A percentile compares a stretch with the other conserved stretches of the same genome.
phyloP scores from a whole-genome alignment of 306 rosid genomes.

The Ochetophila trinervis region DNA sequence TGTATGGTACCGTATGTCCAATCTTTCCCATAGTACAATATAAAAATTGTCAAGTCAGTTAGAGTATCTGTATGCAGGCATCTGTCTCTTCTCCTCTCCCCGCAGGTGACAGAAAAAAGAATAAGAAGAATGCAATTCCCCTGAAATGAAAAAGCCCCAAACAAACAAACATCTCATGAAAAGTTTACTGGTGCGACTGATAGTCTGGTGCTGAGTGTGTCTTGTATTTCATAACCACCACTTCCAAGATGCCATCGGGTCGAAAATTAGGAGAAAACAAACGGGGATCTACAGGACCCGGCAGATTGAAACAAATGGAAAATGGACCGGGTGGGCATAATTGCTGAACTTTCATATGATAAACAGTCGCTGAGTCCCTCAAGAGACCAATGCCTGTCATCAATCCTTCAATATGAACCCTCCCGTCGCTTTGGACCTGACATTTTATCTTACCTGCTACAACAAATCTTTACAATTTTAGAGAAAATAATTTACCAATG shows the following conservation, averaged over 20 bases:
- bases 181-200: constrained; percentile 14
- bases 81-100: not conserved
- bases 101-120: not conserved
- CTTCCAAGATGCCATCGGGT: constrained; percentile 51
- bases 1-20: not conserved
- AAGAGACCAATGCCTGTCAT: constrained; percentile 35
- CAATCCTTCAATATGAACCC: constrained; percentile 51
- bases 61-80: not conserved
- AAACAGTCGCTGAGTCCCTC: constrained; percentile 30
- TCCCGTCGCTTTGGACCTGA: constrained; percentile 45
- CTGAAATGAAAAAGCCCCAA: not conserved
- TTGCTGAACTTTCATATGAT: constrained; percentile 49
- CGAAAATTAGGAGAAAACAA: constrained; percentile 45
- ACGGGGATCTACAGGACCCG: constrained; percentile 60
- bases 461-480: constrained; percentile 2
- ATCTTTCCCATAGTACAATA: not conserved
- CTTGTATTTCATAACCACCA: constrained; percentile 38
- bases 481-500: no score
- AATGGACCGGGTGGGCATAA: constrained; percentile 50
- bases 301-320: constrained; percentile 43
- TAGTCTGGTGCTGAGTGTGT: constrained; percentile 15
- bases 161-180: not conserved
- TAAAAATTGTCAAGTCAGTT: not conserved
- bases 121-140: not conserved
- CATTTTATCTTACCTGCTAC: constrained; percentile 40